Percentiles rank a stretch among this genome's conserved stretches.
Conservation (phyloP, 495 filamentous ascomycete genomes). For the Tuber microsphaerosporum region DNA sequence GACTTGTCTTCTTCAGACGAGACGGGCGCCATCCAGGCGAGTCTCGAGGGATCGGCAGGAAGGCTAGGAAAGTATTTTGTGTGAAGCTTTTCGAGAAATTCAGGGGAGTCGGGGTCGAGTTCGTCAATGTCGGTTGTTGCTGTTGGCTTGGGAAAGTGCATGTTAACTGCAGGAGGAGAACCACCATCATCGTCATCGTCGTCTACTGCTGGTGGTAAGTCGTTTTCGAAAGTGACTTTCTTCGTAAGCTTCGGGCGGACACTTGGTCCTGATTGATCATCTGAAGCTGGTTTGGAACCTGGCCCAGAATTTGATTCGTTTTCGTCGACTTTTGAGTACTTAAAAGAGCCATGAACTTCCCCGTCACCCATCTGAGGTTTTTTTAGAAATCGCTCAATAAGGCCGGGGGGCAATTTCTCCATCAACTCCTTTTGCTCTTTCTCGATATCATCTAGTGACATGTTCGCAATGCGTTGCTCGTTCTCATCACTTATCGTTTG, state of each 20-base stretch:
- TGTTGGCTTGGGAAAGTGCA: conserved; percentile 59
- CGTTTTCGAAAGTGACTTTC: conserved; percentile 21
- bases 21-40: conserved; percentile 81
- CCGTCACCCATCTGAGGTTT: conserved; percentile 71
- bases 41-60: conserved; percentile 69
- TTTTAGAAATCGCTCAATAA: conserved; percentile 69
- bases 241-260: conserved; percentile 4
- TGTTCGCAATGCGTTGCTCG: conserved; percentile 59
- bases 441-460: conserved; percentile 77
- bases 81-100: conserved; percentile 78
- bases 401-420: conserved; percentile 56
- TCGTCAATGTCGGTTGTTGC: conserved; percentile 48
- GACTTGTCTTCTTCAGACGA: conserved; percentile 56
- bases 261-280: conserved; percentile 43
- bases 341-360: conserved; percentile 43
- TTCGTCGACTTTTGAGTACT: conserved; percentile 41
- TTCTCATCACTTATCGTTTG: conserved; percentile 75
- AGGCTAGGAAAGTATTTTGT: conserved; percentile 86
- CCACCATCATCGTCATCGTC: conserved; percentile 11
- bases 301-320: conserved; percentile 40
- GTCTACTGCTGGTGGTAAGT: conserved; percentile 5
- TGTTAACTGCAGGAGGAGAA: conserved; percentile 19
- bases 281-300: neutral
- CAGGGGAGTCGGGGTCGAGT: conserved; percentile 71
- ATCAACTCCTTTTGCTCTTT: conserved; percentile 68